A percentile compares a stretch with the other conserved stretches of the same genome.
phyloP scores from a whole-genome alignment of 2,329 filamentous ascomycete species.

The Talaromyces sp. region DNA sequence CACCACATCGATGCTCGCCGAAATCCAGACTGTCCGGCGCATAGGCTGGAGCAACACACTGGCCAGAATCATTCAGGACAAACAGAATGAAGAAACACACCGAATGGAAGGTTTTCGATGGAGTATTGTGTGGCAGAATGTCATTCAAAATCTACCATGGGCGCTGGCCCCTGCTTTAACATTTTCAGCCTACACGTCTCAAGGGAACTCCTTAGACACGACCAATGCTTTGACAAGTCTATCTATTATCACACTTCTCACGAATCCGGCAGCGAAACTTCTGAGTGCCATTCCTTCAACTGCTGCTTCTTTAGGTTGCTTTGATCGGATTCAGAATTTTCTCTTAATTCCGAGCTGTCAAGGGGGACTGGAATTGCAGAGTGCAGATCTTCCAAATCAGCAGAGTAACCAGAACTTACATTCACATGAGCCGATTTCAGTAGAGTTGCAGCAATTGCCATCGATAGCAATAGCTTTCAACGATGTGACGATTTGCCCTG shows the following conservation, averaged over 20 bases:
- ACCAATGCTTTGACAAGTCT: conserved; percentile 23
- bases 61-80: conserved; percentile 14
- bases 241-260: conserved; percentile 25
- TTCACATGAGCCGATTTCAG: neutral
- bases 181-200: conserved; percentile 20
- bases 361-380: neutral
- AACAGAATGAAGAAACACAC: conserved; percentile 16
- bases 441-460: neutral
- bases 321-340: conserved; percentile 21
- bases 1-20: conserved; percentile 37
- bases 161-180: conserved; percentile 22
- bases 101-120: conserved; percentile 18
- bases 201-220: neutral
- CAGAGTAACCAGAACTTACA: neutral
- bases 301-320: conserved; percentile 19
- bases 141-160: conserved; percentile 22
- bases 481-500: conserved; percentile 2
- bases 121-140: conserved; percentile 20
- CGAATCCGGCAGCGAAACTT: conserved; percentile 21
- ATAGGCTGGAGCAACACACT: conserved; percentile 32
- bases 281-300: conserved; percentile 21
- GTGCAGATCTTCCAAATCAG: neutral
- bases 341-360: conserved; percentile 9
- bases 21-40: conserved; percentile 42
- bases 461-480: neutral